phyloP scores from a whole-genome alignment of 192 early-diverging fungal species.

The Podila horticola region DNA sequence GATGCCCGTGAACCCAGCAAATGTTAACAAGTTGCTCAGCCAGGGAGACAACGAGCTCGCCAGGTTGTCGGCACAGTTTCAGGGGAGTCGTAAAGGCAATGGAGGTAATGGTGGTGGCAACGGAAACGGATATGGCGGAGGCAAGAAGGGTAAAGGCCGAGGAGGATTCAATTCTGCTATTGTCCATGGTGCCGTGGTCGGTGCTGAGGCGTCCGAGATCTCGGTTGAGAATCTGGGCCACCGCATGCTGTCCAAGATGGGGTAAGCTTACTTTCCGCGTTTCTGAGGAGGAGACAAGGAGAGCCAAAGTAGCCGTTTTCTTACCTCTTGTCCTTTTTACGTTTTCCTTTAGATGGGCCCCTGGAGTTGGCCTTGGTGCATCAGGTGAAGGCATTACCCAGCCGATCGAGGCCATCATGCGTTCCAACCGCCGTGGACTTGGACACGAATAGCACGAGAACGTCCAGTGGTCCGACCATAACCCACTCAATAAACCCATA shows the following conservation, averaged over 20 bases:
- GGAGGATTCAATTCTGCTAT: conserved; percentile 17
- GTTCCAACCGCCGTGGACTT: conserved; percentile 55
- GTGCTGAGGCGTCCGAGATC: conserved; percentile 61
- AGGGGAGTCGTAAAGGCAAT: conserved; percentile 30
- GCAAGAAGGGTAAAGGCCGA: conserved; percentile 1
- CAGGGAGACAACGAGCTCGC: conserved; percentile 50
- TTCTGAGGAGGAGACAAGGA: neutral
- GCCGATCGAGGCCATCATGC: conserved; percentile 64
- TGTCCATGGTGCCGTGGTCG: conserved; percentile 66
- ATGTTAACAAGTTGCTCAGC: conserved; percentile 49
- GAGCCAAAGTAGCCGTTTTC: neutral
- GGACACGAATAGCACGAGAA: conserved; percentile 36
- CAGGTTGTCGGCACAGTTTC: conserved; percentile 26
- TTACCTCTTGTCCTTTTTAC: neutral
- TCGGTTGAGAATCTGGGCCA: conserved; percentile 70
- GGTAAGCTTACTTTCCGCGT: conserved; percentile 51
- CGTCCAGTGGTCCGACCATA: neutral
- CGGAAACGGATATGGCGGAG: conserved; percentile 10
- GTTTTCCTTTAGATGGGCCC: conserved; percentile 50
- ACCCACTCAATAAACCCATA: neutral
- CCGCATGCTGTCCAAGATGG: conserved; percentile 75
- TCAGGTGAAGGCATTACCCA: conserved; percentile 57
- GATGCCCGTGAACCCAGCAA: conserved; percentile 54
- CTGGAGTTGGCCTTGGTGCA: conserved; percentile 58
- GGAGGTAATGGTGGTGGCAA: neutral